Evolutionary conservation across 805 yeast genomes (phyloP).

Genomic region (Yueomyces sinensis): DNA sequence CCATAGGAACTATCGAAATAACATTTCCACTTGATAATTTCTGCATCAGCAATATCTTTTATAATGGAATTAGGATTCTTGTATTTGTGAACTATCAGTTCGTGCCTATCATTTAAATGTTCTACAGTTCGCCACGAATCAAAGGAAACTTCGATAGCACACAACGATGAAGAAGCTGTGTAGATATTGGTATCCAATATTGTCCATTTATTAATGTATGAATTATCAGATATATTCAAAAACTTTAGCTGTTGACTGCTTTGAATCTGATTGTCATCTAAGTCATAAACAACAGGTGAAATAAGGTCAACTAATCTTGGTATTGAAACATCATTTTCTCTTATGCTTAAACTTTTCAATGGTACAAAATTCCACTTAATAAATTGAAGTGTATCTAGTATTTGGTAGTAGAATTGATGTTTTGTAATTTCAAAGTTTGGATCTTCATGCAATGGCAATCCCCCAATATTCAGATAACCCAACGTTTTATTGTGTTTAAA

Average conservation of each 20-base stretch:
- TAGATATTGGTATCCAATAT: slow-evolving; percentile 35
- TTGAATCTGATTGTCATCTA: not conserved
- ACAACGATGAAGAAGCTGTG: slow-evolving; percentile 34
- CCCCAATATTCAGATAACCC: slow-evolving; percentile 46
- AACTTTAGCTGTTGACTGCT: slow-evolving; percentile 31
- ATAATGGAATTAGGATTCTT: slow-evolving; percentile 10
- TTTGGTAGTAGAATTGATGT: slow-evolving; percentile 18
- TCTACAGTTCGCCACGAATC: slow-evolving; percentile 28
- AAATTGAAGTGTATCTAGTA: slow-evolving; percentile 23
- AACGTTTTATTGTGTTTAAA: slow-evolving; percentile 24
- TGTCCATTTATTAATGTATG: slow-evolving; percentile 46
- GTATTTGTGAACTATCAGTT: slow-evolving; percentile 11
- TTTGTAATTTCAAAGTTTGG: slow-evolving; percentile 11
- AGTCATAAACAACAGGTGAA: slow-evolving; percentile 9
- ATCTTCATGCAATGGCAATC: slow-evolving; percentile 39
- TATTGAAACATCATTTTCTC: slow-evolving; percentile 24
- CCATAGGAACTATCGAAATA: slow-evolving; percentile 35
- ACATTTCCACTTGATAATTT: slow-evolving; percentile 21
- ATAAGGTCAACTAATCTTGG: slow-evolving; percentile 23
- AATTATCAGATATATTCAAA: slow-evolving; percentile 56
- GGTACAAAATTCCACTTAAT: slow-evolving; percentile 28
- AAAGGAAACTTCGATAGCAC: slow-evolving; percentile 55
- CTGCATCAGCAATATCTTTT: slow-evolving; percentile 12
- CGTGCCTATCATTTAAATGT: slow-evolving; percentile 15
- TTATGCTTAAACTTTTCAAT: slow-evolving; percentile 25